Conservation (phyloP, 148 eudicot species). For the Dysphania ambrosioides region DNA sequence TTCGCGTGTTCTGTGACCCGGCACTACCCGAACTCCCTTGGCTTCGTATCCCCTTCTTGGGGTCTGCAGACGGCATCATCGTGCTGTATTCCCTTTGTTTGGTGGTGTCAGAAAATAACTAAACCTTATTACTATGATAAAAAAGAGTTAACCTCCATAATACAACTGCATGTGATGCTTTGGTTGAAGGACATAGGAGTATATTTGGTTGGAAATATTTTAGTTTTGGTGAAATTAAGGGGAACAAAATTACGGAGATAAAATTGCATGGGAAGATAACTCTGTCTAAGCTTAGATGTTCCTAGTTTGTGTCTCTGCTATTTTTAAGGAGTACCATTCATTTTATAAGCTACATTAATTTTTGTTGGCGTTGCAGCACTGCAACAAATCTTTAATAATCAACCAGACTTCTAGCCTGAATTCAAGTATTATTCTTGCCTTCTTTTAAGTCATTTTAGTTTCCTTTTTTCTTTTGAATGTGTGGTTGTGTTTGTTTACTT, state of each 20-base stretch:
- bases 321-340: slow-evolving; percentile 19
- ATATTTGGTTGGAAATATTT: background rate
- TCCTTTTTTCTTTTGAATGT: too few relatives aligned
- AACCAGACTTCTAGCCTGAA: too few relatives aligned
- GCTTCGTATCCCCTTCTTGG: slow-evolving; percentile 35
- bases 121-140: too few relatives aligned
- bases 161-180: background rate
- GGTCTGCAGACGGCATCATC: slow-evolving; percentile 30
- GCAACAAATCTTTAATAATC: background rate
- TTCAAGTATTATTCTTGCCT: too few relatives aligned
- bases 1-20: slow-evolving; percentile 24
- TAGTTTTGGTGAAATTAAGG: background rate
- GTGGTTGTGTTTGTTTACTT: too few relatives aligned
- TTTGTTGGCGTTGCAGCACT: background rate
- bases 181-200: background rate
- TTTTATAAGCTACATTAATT: background rate
- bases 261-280: slow-evolving; percentile 18
- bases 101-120: background rate
- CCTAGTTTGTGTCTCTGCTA: slow-evolving; percentile 20
- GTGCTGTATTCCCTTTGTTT: background rate
- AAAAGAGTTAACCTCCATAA: slow-evolving; percentile 9
- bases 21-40: slow-evolving; percentile 32
- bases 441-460: too few relatives aligned
- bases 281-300: slow-evolving; percentile 17
- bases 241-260: slow-evolving; percentile 8